Percentiles rank a stretch among this genome's conserved stretches.
These are phyloP conservation scores for Leucocoprinus birnbaumii DNA, from an alignment of 768 basidiomycete genomes.

Conservation along the genomic window DNA sequence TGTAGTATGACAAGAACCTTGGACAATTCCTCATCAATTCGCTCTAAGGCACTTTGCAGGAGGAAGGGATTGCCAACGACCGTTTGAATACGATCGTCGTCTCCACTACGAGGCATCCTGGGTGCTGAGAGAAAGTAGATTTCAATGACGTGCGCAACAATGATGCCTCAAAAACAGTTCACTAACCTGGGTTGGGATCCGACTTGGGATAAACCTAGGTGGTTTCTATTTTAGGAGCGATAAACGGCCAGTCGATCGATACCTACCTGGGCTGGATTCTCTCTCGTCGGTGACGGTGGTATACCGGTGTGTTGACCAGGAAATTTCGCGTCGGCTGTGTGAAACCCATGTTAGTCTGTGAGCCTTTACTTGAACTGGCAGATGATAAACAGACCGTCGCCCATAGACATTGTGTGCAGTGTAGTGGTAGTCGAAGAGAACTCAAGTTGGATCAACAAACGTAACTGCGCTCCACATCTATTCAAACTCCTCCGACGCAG, in stretches of 20 bases:
- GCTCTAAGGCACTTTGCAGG: slow-evolving; percentile 38
- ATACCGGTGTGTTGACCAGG: slow-evolving; percentile 31
- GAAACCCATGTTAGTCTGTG: not conserved
- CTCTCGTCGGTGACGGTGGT: slow-evolving; percentile 41
- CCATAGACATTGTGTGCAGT: not conserved
- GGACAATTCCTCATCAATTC: slow-evolving; percentile 39
- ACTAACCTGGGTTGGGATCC: slow-evolving; percentile 34
- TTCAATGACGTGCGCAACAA: not conserved
- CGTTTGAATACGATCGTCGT: slow-evolving; percentile 21
- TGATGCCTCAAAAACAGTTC: not conserved
- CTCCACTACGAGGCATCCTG: slow-evolving; percentile 18
- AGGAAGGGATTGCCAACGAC: slow-evolving; percentile 45
- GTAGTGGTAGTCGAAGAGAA: not conserved
- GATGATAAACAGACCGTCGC: slow-evolving; percentile 7
- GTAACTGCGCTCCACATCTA: not conserved
- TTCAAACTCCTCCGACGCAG: not conserved
- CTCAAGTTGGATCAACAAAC: not conserved
- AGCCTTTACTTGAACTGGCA: not conserved
- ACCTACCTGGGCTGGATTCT: slow-evolving; percentile 44
- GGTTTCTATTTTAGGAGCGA: not conserved
- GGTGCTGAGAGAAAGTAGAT: not conserved
- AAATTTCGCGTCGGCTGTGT: slow-evolving; percentile 34
- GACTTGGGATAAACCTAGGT: slow-evolving; percentile 46
- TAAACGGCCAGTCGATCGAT: not conserved
- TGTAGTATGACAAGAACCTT: slow-evolving; percentile 43